Percentiles rank a stretch among this genome's conserved stretches.
phyloP scores from a whole-genome alignment of 805 yeast genomes.

The Danielozyma ontarioensis region DNA sequence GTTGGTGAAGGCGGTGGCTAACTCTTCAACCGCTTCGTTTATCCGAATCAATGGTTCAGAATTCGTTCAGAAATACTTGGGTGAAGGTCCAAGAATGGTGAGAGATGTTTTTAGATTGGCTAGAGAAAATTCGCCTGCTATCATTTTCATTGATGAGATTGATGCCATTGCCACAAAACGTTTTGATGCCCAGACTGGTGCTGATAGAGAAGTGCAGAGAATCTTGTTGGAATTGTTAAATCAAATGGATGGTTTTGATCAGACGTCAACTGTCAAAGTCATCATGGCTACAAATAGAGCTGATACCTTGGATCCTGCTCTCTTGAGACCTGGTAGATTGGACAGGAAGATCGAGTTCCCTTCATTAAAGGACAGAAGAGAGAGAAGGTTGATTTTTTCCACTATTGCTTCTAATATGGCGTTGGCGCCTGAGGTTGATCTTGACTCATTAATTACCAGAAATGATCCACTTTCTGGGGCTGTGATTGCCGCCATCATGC shows the following conservation, averaged over 20 bases:
- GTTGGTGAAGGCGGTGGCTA: constrained; percentile 98
- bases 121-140: constrained; percentile 94
- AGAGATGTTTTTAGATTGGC: constrained; percentile 97
- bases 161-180: constrained; percentile 99
- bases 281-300: constrained; percentile 99
- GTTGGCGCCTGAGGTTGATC: constrained; percentile 94
- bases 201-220: constrained; percentile 98
- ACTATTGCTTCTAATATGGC: constrained; percentile 98
- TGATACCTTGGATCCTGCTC: constrained; percentile 98
- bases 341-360: constrained; percentile 99
- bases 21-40: constrained; percentile 90
- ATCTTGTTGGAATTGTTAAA: constrained; percentile 94
- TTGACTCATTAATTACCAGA: constrained; percentile 89
- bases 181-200: constrained; percentile 99
- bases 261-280: constrained; percentile 89
- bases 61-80: constrained; percentile 95
- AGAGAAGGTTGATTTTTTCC: constrained; percentile 91
- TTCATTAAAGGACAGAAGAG: constrained; percentile 92
- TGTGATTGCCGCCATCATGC: constrained; percentile 98
- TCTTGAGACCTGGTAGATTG: constrained; percentile 96
- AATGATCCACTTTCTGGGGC: constrained; percentile 98
- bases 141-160: constrained; percentile 96
- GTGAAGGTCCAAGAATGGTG: constrained; percentile 99
- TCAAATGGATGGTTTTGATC: constrained; percentile 99
- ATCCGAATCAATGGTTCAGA: constrained; percentile 98